A percentile compares a stretch with the other conserved stretches of the same genome.
phyloP scores from a whole-genome alignment of 1,284 basidiomycete genomes.

The Ganoderma sinense region DNA sequence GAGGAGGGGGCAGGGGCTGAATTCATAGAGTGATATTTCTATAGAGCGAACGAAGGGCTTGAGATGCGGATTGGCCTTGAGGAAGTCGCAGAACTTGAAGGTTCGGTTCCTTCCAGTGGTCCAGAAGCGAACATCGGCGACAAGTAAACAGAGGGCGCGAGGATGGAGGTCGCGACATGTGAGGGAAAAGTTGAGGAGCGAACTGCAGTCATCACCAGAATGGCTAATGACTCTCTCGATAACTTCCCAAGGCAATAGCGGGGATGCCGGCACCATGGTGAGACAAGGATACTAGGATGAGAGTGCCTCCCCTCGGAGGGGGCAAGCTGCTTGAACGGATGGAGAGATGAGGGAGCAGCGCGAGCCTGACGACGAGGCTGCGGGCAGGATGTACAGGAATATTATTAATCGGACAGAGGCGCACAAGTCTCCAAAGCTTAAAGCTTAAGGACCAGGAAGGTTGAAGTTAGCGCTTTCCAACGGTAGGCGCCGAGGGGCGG shows the following conservation, averaged over 20 bases:
- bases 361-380: too few relatives aligned
- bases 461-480: too few relatives aligned
- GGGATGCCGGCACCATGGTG: constrained; percentile 11
- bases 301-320: not conserved
- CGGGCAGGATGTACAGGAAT: too few relatives aligned
- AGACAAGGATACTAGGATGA: not conserved
- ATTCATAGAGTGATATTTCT: not conserved
- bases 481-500: too few relatives aligned
- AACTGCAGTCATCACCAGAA: not conserved
- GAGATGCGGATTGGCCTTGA: not conserved
- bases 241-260: not conserved
- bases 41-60: not conserved
- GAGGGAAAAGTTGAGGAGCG: not conserved
- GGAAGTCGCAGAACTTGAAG: not conserved
- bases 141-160: not conserved
- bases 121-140: not conserved
- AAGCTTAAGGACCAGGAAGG: too few relatives aligned
- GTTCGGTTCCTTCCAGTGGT: not conserved
- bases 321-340: too few relatives aligned
- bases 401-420: too few relatives aligned
- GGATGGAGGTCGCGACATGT: not conserved
- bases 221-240: not conserved
- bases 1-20: not conserved
- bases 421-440: too few relatives aligned
- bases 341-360: too few relatives aligned